A percentile compares a stretch with the other conserved stretches of the same genome.
Evolutionary conservation across 2,329 filamentous ascomycete species (phyloP).

Genomic region (Acarospora socialis): DNA sequence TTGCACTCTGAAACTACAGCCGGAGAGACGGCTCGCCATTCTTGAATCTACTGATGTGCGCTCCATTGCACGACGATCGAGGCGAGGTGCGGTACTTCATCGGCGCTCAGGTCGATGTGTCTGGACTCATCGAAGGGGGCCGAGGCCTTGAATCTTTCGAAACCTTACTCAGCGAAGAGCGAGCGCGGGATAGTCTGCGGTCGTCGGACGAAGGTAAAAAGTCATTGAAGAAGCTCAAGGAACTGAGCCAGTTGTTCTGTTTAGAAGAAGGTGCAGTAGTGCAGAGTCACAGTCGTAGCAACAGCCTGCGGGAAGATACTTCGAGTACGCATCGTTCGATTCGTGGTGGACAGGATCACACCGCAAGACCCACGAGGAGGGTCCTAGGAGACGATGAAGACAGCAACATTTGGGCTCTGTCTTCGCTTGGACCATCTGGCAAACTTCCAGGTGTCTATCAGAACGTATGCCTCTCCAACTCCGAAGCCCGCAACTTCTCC

Average conservation of each 20-base stretch:
- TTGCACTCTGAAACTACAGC: conserved; percentile 8
- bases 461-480: conserved; percentile 8
- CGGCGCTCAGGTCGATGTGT: conserved; percentile 21
- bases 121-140: conserved; percentile 17
- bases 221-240: conserved; percentile 15
- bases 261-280: conserved; percentile 18
- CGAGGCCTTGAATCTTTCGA: conserved; percentile 18
- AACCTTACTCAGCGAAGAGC: conserved; percentile 12
- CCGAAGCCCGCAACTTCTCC: conserved; percentile 1
- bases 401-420: conserved; percentile 12
- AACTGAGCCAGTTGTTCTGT: conserved; percentile 19
- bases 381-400: conserved; percentile 15
- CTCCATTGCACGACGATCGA: conserved; percentile 20
- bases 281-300: conserved; percentile 13
- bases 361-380: conserved; percentile 3
- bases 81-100: conserved; percentile 21
- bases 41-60: conserved; percentile 21
- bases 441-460: conserved; percentile 21
- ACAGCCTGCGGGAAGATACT: conserved; percentile 11
- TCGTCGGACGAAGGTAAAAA: neutral
- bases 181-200: conserved; percentile 5
- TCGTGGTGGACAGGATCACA: too few relatives aligned
- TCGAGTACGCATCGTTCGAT: conserved; percentile 3
- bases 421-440: conserved; percentile 14
- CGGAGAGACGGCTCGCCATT: conserved; percentile 20